phyloP scores from a whole-genome alignment of 1,284 basidiomycete species.

The Moesziomyces antarcticus region DNA sequence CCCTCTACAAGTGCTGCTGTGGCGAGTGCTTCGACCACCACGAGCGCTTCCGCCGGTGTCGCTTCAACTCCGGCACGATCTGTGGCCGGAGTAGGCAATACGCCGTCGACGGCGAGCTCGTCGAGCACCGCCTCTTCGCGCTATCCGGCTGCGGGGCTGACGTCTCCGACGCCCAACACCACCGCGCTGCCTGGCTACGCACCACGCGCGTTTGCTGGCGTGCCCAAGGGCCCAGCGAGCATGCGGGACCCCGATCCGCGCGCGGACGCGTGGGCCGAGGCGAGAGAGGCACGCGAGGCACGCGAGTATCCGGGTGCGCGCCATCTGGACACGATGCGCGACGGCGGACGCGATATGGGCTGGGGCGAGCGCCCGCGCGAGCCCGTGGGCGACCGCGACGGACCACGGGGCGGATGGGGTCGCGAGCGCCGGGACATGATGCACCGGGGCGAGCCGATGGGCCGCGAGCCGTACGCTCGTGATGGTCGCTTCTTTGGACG shows the following conservation, averaged over 20 bases:
- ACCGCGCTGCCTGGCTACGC: slow-evolving; percentile 18
- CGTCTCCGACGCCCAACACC: slow-evolving; percentile 21
- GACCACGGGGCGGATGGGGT: slow-evolving; percentile 15
- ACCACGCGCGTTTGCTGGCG: slow-evolving; percentile 42
- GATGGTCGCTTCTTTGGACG: slow-evolving; percentile 11
- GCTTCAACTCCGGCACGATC: slow-evolving; percentile 24
- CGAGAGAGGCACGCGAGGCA: slow-evolving; percentile 23
- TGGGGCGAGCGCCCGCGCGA: slow-evolving; percentile 33
- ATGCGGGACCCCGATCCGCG: slow-evolving; percentile 47
- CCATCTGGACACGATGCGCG: slow-evolving; percentile 5
- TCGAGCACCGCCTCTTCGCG: slow-evolving; percentile 17
- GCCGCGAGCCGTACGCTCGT: slow-evolving; percentile 2
- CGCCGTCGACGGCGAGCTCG: slow-evolving; percentile 30
- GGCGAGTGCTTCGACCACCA: neutral
- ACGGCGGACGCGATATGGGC: slow-evolving; percentile 21
- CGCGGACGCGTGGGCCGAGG: slow-evolving; percentile 33
- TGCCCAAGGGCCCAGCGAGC: slow-evolving; percentile 54
- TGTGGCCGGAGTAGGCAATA: slow-evolving; percentile 19
- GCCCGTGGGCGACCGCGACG: slow-evolving; percentile 6
- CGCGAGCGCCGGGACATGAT: slow-evolving; percentile 14
- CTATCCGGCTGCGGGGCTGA: slow-evolving; percentile 11
- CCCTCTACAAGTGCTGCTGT: neutral
- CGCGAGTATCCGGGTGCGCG: slow-evolving; percentile 8
- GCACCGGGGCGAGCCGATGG: neutral
- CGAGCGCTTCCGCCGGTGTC: neutral